Conservation (phyloP, 208 protist genomes). For the Wallacemonas rigidus region DNA sequence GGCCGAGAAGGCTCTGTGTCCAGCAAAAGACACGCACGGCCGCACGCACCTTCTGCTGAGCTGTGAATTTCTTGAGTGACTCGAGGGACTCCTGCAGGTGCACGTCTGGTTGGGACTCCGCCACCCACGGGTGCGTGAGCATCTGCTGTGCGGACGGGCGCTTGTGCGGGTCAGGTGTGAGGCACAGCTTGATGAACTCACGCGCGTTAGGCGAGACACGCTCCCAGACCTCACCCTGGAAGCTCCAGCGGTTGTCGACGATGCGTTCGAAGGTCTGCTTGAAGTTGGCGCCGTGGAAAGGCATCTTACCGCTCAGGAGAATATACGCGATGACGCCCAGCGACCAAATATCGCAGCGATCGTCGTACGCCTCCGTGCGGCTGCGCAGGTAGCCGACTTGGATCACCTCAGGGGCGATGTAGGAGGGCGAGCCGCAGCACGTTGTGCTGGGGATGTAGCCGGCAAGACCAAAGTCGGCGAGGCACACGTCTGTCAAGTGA, state of each 20-base stretch:
- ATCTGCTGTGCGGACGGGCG: slow-evolving; percentile 69
- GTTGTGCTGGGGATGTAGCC: slow-evolving; percentile 64
- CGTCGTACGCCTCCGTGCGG: slow-evolving; percentile 55
- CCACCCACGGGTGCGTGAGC: slow-evolving; percentile 69
- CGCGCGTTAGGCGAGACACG: slow-evolving; percentile 46
- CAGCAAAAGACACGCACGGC: slow-evolving; percentile 69
- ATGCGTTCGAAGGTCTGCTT: slow-evolving; percentile 71
- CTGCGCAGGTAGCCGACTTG: slow-evolving; percentile 62
- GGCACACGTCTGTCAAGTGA: slow-evolving; percentile 88
- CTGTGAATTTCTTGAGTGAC: slow-evolving; percentile 54
- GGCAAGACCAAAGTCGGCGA: slow-evolving; percentile 98
- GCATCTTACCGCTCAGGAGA: slow-evolving; percentile 75
- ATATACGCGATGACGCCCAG: slow-evolving; percentile 86
- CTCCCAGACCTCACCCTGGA: slow-evolving; percentile 55
- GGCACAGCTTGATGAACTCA: slow-evolving; percentile 66
- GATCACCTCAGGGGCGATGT: slow-evolving; percentile 88
- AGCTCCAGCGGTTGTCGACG: slow-evolving; percentile 60
- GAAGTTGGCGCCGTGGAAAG: slow-evolving; percentile 64
- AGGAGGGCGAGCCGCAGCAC: slow-evolving; percentile 80
- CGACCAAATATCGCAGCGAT: slow-evolving; percentile 87
- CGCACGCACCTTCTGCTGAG: slow-evolving; percentile 64
- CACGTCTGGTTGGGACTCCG: slow-evolving; percentile 42
- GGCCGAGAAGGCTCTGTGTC: slow-evolving; percentile 56
- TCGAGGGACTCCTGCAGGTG: slow-evolving; percentile 58
- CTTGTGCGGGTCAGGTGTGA: slow-evolving; percentile 63